Conservation (phyloP, 306 rosid genomes). For the Rosa rugosa region DNA sequence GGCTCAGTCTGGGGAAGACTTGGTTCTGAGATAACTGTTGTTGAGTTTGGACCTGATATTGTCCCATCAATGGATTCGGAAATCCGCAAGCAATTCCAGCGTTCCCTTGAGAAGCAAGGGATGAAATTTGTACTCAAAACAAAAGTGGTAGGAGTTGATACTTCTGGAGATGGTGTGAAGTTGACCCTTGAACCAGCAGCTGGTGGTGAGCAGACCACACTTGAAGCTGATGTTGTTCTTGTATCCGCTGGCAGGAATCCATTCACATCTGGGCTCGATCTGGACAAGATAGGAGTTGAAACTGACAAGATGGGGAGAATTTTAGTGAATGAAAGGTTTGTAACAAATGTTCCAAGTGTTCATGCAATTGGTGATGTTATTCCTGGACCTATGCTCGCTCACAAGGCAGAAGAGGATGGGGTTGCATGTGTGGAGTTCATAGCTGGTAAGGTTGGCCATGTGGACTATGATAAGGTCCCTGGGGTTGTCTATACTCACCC, state of each 20-base stretch:
- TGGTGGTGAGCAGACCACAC: constrained; percentile 77
- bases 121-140: constrained; percentile 90
- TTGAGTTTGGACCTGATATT: constrained; percentile 88
- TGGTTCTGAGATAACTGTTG: constrained; percentile 90
- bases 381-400: constrained; percentile 99
- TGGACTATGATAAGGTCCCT: constrained; percentile 97
- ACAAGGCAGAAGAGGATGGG: constrained; percentile 99
- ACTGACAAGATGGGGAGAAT: constrained; percentile 80
- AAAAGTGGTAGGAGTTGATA: constrained; percentile 90
- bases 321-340: constrained; percentile 74
- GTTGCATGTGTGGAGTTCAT: constrained; percentile 97
- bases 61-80: constrained; percentile 96
- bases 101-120: constrained; percentile 93
- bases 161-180: constrained; percentile 85
- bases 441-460: constrained; percentile 96
- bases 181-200: constrained; percentile 89
- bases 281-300: constrained; percentile 87
- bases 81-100: constrained; percentile 91
- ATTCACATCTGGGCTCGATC: constrained; percentile 77
- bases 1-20: constrained; percentile 97
- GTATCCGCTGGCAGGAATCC: constrained; percentile 97
- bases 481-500: constrained; percentile 96
- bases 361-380: constrained; percentile 94
- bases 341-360: constrained; percentile 75
- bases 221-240: constrained; percentile 94